Base-by-base conservation (phyloP, 75 land plant species). In the Gnetum montanum region DNA sequence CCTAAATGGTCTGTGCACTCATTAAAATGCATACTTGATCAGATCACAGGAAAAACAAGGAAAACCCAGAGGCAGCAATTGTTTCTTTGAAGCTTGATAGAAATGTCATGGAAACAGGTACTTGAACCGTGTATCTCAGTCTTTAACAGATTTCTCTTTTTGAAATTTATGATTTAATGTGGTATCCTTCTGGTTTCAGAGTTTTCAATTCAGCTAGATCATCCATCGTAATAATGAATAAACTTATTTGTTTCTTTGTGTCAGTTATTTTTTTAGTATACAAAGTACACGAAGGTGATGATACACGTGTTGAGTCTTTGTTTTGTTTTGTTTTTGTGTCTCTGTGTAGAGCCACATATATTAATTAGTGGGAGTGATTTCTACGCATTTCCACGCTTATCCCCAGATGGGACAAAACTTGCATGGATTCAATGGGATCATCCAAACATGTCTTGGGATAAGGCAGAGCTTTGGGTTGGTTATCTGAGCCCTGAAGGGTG, bases 401-500 rank as follows among this genome's bases (percentile, higher is more conserved):
- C 81, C 43, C 67, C 76, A 6, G 76, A 62, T 53, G 94, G 86
- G 34, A 63, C 69, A 44, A 75, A 58, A 57, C 55, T 92, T 8
- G 83, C 94, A 67, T 92, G 97, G 97, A 73, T 92, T 68, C 79
- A 92, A 52, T 92, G 97, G 97, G 47, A 60, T 61, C 97, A 92
- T 38, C 97, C 97, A 50, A 76, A 84, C 65, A 86, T 92, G 97
- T 94, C 87, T 18, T 92, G 97, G 97, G 97, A 92, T 65, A 72
- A 60, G 66, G 29, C 94, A 23, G 68, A 79, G 50, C 72, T 92
- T 25, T 92, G 88, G 88, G 82, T 92, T 70, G 97, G 94, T 29
- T 54, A 88, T 51, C 47, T 92, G 26, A 73, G 83, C 50, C 73
- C 77, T 36, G 70, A 70, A 54, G 97, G 97, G 97, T 92, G 50